Base-by-base conservation (phyloP, 805 yeast genomes). In the Candida nitratophila region DNA sequence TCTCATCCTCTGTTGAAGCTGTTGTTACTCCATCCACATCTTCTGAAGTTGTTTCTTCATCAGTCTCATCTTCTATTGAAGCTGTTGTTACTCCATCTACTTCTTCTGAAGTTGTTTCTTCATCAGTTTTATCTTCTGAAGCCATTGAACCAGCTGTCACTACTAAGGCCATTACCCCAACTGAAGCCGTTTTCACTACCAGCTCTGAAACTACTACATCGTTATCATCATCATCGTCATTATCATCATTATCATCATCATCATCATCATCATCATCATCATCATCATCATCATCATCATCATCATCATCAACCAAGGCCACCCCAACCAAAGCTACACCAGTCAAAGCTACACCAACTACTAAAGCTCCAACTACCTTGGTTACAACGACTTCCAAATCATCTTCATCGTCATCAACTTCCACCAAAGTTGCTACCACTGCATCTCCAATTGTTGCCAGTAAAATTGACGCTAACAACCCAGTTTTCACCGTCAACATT, bases 1-100 rank as follows among this genome's bases (percentile, higher is more conserved):
- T 43, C 12, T 38, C 48, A 9, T 36, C 42, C 5, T 12, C 44
- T 21, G 40, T 52, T 19, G 42, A 53, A 19, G 37, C 52, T 14
- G 51, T 54, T 20, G 47, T 48, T 33, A 20, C 30, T 53, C 32
- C 58, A 27, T 39, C 56, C n/a, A 39, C 57, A n/a, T 43, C 61
- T 47, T 22, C 55, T 3, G 42, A 61, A 19, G 19, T 59, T 20
- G 26, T 55, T 20, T 36, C 58, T 21, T 24, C 61, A n/a, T 10
- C 45, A 12, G 4, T 42, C 7, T 37, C 59, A 21, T 20, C 57
- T 20, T 34, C 51, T 12, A 37, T 58, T 24, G 17, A 56, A 12
- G 24, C 49, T n/a, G 20, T 46, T 11, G 31, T 42, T 17, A 26
- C 45, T 16, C 7, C 51, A 2, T 11, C 48, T 11, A 19, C 53